Base-by-base conservation (phyloP, 768 basidiomycete species). In the Suillus discolor region DNA sequence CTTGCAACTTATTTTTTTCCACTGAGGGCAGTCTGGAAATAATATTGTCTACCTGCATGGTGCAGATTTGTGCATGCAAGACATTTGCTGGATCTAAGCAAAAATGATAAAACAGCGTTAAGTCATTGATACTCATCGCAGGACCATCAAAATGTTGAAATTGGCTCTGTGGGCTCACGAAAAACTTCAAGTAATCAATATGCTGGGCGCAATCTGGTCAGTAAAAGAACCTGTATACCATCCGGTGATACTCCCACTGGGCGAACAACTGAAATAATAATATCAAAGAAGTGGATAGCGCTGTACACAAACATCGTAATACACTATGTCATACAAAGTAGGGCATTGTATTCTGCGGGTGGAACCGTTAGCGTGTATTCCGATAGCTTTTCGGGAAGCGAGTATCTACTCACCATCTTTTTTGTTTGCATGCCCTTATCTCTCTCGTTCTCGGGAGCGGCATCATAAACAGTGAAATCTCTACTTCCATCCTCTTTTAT, bases 361-460 rank as follows among this genome's bases (percentile, higher is more conserved):
- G 16, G 55, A 11, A 42, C 42, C 15, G 62, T 65, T 39, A 65
- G 60, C 31, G 47, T 41, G 38, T 13, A 34, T 42, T n/a, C 18
- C 41, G 47, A 42, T 11, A 42, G 11, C 47, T 53, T 38, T 20
- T 61, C 2, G 38, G 38, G 15, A 20, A 28, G 23, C 23, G 31
- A 39, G 16, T 62, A 62, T 53, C 66, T 25, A 65, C 90, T 75
- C 72, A 94, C 94, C 84, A 89, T 79, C 71, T 88, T 84, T 74
- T 92, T 80, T 45, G 87, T 85, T 72, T 90, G 90, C 80, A 90
- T 89, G 47, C 89, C 89, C 71, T 88, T 85, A 77, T 97, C 95
- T 66, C 89, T 81, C 73, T 93, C 89, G 71, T 97, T 97, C 84
- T 97, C 96, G 69, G 84, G 85, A 1, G 96, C 96, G 1, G 95